Evolutionary conservation across 805 yeast species (phyloP).

Genomic region (Saturnispora dispora): DNA sequence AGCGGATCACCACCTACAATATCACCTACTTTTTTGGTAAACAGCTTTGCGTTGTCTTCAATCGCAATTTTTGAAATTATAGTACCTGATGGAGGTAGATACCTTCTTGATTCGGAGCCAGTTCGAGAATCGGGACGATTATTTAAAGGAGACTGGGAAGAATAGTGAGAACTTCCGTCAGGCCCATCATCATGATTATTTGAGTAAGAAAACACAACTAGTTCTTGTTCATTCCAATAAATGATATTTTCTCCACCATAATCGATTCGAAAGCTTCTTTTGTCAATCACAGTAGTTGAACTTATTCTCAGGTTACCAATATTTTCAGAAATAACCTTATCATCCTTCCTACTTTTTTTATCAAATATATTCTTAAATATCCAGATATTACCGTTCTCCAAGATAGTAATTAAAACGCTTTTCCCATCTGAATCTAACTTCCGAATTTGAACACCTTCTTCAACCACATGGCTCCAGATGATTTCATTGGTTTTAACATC

Average conservation of each 20-base stretch:
- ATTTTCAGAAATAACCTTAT: slow-evolving; percentile 4
- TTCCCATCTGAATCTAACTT: slow-evolving; percentile 25
- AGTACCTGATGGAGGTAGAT: slow-evolving; percentile 1
- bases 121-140: neutral
- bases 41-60: slow-evolving; percentile 17
- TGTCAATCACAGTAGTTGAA: neutral
- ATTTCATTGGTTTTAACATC: slow-evolving; percentile 20
- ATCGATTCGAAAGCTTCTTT: slow-evolving; percentile 21
- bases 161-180: neutral
- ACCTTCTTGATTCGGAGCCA: slow-evolving; percentile 4
- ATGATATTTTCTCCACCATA: slow-evolving; percentile 25
- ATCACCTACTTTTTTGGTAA: slow-evolving; percentile 11
- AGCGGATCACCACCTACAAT: slow-evolving; percentile 26
- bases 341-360: slow-evolving; percentile 6
- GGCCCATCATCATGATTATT: neutral
- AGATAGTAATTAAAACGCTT: slow-evolving; percentile 18
- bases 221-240: slow-evolving; percentile 13
- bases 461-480: neutral
- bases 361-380: slow-evolving; percentile 16
- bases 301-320: slow-evolving; percentile 6
- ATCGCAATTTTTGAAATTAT: slow-evolving; percentile 18
- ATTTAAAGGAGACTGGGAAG: slow-evolving; percentile 7
- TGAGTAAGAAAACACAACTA: slow-evolving; percentile 19
- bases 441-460: slow-evolving; percentile 9
- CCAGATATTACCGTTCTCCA: slow-evolving; percentile 19